Evolutionary conservation across 2,329 filamentous ascomycete genomes (phyloP).

Genomic region (Trichophyton verrucosum): DNA sequence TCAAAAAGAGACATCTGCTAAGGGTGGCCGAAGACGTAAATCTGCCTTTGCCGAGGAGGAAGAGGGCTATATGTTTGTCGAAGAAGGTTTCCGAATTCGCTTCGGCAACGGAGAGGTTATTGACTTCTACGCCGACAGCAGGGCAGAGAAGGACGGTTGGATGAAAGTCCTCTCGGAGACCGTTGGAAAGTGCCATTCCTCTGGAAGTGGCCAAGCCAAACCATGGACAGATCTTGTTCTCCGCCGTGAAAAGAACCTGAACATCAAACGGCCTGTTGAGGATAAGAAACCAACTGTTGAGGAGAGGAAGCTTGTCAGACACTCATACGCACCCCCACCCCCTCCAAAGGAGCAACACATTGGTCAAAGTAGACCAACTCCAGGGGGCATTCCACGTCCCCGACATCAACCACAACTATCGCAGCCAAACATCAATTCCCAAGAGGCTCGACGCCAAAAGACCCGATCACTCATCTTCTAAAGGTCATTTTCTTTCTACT

Average conservation of each 20-base stretch:
- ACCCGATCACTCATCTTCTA: slow-evolving; percentile 32
- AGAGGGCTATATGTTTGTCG: slow-evolving; percentile 98
- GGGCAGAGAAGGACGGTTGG: slow-evolving; percentile 83
- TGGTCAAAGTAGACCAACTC: slow-evolving; percentile 20
- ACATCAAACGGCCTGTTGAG: slow-evolving; percentile 15
- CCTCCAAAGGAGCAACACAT: slow-evolving; percentile 19
- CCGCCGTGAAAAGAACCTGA: slow-evolving; percentile 32
- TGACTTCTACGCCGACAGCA: slow-evolving; percentile 91
- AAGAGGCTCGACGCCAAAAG: slow-evolving; percentile 29
- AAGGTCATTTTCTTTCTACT: slow-evolving; percentile 9
- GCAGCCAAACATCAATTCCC: slow-evolving; percentile 25
- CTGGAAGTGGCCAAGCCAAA: slow-evolving; percentile 35
- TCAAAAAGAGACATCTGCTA: slow-evolving; percentile 68
- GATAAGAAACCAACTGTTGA: slow-evolving; percentile 11
- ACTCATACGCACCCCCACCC: slow-evolving; percentile 6
- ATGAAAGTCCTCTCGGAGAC: slow-evolving; percentile 73
- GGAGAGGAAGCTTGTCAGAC: slow-evolving; percentile 1
- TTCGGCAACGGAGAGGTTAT: slow-evolving; percentile 98
- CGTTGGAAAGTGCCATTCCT: slow-evolving; percentile 43
- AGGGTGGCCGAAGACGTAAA: slow-evolving; percentile 67
- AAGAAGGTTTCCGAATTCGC: slow-evolving; percentile 95
- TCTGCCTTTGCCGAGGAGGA: slow-evolving; percentile 97
- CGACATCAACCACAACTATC: slow-evolving; percentile 31
- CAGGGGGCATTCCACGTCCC: slow-evolving; percentile 19
- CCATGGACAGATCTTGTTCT: slow-evolving; percentile 53